Evolutionary conservation across 2,329 filamentous ascomycete species (phyloP), one percentile per base, ranked within the genome.

Genomic region (Ambrosiella beaveri): DNA sequence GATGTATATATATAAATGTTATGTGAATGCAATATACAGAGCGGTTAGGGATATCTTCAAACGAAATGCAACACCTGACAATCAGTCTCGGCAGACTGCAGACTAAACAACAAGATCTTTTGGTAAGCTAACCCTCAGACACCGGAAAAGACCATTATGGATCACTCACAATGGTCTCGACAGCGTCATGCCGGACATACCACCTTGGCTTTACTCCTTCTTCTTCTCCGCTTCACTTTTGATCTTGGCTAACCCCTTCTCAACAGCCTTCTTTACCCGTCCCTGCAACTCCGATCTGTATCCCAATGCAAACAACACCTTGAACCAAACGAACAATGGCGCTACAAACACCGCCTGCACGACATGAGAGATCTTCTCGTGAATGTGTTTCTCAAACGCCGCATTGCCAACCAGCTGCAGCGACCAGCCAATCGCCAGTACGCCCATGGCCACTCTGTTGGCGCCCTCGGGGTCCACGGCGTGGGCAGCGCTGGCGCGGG

Each of bases 301-400:
- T 54, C 93, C 93, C 55, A 94, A 79, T 65, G 77, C 82, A 74
- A 98, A 98, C 35, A 98, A 76, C 27, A 94, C 72, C 73, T 97
- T 90, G 65, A 98, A 85, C 87, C 93, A 98, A 60, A 97, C 91
- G 65, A 97, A 98, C 66, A 98, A 85, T 7, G 93, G 93, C 0
- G 93, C 93, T 27, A 97, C 76, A 66, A 97, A 91, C 63, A 97
- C 70, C 36, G 93, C 90, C 71, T 97, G 93, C 53, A 94, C 76
- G 47, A 97, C 72, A 66, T 96, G 97, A 71, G 97, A 90, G 53
- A 97, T 73, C 52, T 58, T 56, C 17, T 58, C 59, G 19, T 58
- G 57, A 38, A 61, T 56, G 56, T 91, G 81, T 17, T 86, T 82
- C 71, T 97, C 93, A 64, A 88, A 97, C 55, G 78, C 81, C 41